These are phyloP conservation scores for Brachypodium distachyon DNA, from an alignment of 202 grass and related monocot genomes.

Conservation along the genomic window DNA sequence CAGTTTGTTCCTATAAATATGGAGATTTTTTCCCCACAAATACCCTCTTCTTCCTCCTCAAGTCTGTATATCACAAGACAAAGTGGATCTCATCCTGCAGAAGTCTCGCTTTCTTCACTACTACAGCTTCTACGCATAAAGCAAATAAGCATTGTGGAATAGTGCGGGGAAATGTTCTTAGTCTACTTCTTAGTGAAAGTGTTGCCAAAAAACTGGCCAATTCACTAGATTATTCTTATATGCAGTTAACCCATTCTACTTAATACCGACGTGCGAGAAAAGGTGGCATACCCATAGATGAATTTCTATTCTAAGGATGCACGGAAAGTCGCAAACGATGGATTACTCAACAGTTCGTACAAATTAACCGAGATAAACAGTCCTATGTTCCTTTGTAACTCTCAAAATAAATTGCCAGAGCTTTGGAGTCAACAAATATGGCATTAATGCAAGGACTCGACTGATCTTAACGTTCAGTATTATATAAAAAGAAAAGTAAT, in stretches of 20 bases:
- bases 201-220: no score
- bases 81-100: no score
- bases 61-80: no score
- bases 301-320: neutral
- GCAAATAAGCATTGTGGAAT: no score
- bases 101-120: no score
- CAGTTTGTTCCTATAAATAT: no score
- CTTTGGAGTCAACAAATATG: neutral
- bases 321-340: neutral
- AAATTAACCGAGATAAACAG: neutral
- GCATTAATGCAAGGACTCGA: neutral
- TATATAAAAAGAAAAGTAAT: neutral
- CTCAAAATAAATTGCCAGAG: neutral
- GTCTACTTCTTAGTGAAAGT: no score
- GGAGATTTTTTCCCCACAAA: no score
- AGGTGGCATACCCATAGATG: neutral
- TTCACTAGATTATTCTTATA: neutral
- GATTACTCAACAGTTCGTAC: neutral
- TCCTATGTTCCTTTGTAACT: neutral
- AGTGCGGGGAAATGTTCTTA: no score
- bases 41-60: no score
- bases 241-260: neutral
- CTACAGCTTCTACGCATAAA: no score
- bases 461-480: neutral
- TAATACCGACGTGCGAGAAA: neutral